Conservation (phyloP, 163 green algal species). For the Prototheca cutis region DNA sequence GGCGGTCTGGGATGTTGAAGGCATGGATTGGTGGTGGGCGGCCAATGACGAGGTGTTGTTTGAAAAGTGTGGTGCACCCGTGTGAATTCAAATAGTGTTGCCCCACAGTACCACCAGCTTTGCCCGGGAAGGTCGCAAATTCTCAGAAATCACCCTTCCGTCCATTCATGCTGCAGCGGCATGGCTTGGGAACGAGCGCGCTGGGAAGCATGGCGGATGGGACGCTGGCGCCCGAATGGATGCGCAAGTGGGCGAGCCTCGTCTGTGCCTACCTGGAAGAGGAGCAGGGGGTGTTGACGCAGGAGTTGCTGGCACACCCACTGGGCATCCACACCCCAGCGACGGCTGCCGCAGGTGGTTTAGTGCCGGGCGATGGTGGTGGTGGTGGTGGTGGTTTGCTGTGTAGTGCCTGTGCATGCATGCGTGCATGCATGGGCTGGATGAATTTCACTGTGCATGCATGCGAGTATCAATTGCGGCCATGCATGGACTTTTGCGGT, state of each 20-base stretch:
- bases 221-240: constrained; percentile 41
- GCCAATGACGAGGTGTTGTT: neutral
- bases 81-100: too few species aligned
- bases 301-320: constrained; percentile 31
- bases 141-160: too few species aligned
- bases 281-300: constrained; percentile 41
- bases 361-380: too few species aligned
- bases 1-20: too few species aligned
- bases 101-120: too few species aligned
- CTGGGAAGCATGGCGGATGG: constrained; percentile 19
- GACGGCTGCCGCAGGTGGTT: constrained; percentile 6
- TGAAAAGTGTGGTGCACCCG: too few species aligned
- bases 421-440: too few species aligned
- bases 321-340: constrained; percentile 22
- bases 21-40: neutral
- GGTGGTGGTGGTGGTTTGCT: neutral
- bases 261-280: constrained; percentile 50
- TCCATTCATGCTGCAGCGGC: constrained; percentile 15
- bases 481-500: too few species aligned
- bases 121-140: too few species aligned
- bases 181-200: constrained; percentile 34
- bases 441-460: neutral
- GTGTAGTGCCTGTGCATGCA: neutral
- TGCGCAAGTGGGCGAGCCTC: constrained; percentile 65
- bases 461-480: neutral